phyloP scores from a whole-genome alignment of 164 flowering plant species.

The Litsea cubeba region DNA sequence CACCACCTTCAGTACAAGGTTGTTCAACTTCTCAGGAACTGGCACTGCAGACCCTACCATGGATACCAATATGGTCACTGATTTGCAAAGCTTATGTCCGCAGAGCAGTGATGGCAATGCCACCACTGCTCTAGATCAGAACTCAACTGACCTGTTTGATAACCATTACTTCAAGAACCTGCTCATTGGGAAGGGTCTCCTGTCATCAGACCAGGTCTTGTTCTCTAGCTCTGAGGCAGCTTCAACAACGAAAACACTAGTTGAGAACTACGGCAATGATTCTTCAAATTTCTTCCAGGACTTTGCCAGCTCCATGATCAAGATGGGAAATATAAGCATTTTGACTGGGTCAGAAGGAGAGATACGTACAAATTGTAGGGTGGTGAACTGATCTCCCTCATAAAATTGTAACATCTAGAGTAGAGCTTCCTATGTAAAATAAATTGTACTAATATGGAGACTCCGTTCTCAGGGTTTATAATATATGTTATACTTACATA shows the following conservation, averaged over 20 bases:
- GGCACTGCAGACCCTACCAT: constrained; percentile 58
- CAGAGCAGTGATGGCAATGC: constrained; percentile 48
- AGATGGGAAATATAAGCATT: constrained; percentile 63
- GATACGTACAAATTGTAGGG: constrained; percentile 63
- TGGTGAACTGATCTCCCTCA: constrained; percentile 26
- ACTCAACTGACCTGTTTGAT: constrained; percentile 67
- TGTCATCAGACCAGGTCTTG: constrained; percentile 59
- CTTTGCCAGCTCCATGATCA: constrained; percentile 65
- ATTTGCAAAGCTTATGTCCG: constrained; percentile 57
- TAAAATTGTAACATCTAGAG: neutral
- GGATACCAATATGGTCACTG: constrained; percentile 36
- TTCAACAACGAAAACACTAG: constrained; percentile 45
- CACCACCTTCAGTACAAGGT: constrained; percentile 45
- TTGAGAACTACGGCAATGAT: constrained; percentile 41
- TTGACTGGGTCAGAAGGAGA: constrained; percentile 55
- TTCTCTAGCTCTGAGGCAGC: constrained; percentile 41
- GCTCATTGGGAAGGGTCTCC: constrained; percentile 51
- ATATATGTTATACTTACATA: too few relatives aligned
- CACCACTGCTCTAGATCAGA: constrained; percentile 49
- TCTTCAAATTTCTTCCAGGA: constrained; percentile 37
- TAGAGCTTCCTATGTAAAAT: neutral
- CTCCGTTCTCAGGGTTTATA: neutral
- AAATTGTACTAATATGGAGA: neutral
- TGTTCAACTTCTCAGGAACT: constrained; percentile 56
- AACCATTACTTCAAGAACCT: constrained; percentile 75